Conservation (phyloP, 2,329 filamentous ascomycete genomes). For the Macroventuria anomochaeta region DNA sequence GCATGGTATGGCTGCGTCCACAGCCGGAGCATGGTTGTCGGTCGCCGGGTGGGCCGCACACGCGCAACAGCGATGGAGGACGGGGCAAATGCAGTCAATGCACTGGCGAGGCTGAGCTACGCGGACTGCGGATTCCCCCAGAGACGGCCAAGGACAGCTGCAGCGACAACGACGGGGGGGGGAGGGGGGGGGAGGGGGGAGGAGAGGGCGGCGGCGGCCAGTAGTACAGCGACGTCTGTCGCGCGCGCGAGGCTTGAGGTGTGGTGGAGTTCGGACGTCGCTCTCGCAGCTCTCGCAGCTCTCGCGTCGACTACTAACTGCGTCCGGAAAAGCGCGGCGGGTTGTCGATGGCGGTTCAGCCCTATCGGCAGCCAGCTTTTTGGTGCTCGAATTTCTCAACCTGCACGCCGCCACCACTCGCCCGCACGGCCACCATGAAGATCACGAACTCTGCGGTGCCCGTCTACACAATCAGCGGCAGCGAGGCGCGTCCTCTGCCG, state of each 20-base stretch:
- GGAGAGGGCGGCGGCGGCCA: not conserved
- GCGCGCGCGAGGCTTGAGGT: constrained; percentile 6
- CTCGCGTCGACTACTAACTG: too few species aligned
- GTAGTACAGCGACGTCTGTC: not conserved
- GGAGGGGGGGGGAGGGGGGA: not conserved
- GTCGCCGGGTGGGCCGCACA: constrained; percentile 26
- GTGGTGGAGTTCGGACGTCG: not conserved
- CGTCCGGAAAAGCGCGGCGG: too few species aligned
- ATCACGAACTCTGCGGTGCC: constrained; percentile 82
- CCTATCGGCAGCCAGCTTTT: too few species aligned
- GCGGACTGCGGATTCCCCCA: too few species aligned
- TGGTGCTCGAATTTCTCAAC: too few species aligned
- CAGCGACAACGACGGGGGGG: not conserved
- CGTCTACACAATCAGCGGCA: constrained; percentile 94
- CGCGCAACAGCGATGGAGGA: constrained; percentile 1
- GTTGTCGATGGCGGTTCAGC: too few species aligned
- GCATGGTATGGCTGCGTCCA: constrained; percentile 34
- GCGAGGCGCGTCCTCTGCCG: constrained; percentile 83
- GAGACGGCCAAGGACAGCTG: too few species aligned
- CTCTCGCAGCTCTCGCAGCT: not conserved
- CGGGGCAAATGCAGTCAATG: not conserved
- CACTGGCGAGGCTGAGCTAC: not conserved
- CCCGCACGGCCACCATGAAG: constrained; percentile 66
- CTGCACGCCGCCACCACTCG: too few species aligned
- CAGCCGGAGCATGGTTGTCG: constrained; percentile 37